Evolutionary conservation across 208 protist genomes (phyloP), one percentile per base, ranked within the genome.

Genomic region (Trichomonas gallinae): DNA sequence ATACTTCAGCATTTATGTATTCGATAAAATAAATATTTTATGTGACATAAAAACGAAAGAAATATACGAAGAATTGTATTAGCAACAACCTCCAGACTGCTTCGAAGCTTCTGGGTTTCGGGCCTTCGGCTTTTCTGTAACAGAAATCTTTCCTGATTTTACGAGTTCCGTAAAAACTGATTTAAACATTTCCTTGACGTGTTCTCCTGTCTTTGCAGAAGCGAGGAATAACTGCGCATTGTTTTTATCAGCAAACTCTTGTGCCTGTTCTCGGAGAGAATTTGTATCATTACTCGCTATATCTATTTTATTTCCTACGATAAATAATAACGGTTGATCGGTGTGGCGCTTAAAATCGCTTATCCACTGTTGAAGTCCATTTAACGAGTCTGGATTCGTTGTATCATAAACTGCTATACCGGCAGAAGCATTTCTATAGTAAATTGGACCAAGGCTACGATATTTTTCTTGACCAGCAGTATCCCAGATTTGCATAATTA

Each of bases 381-480:
- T 6, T 26, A 96, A 26, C 45, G 93, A 82, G 3, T 96, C 93
- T 81, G 63, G 63, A 17, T 49, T 63, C 6, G 93, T 96, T 11
- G 63, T 49, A 83, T 96, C 93, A 45, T 81, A 96, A 0, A 96
- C 93, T 4, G 38, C 45, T 0, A 96, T 96, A 34, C 49, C 93
- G 13, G 93, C 93, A 26, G 51, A 49, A 42, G 93, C 93, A 46
- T 96, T 44, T 83, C 51, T 38, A 45, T 96, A 96, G 42, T 96
- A 96, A 48, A 81, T 96, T 15, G 93, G 93, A 42, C 49, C 93
- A 44, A 96, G 40, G 23, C 93, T 81, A 6, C 46, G 6, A 21
- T 82, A 96, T 49, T 81, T 96, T 46, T 96, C 93, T 45, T 96
- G 93, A 34, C 93, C 93, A 93, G 87, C 87, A 34, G 87, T 93